Conservation (phyloP, 208 protist species). For the Phytomonas serpens region DNA sequence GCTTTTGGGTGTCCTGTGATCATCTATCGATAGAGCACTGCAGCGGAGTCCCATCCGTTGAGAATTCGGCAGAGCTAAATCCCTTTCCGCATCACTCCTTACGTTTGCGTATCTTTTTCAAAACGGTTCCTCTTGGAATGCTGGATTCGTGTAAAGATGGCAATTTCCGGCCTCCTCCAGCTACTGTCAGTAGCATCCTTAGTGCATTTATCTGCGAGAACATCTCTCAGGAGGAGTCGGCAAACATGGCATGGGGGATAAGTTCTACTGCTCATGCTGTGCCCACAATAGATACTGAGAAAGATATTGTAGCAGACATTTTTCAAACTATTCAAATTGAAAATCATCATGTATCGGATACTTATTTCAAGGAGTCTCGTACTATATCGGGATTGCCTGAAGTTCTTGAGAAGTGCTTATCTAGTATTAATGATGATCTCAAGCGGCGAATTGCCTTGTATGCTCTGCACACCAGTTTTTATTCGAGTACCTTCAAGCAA, state of each 20-base stretch:
- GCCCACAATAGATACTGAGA: neutral
- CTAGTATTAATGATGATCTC: neutral
- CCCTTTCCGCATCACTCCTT: neutral
- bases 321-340: neutral
- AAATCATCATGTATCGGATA: neutral
- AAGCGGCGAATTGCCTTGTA: neutral
- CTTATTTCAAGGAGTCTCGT: neutral
- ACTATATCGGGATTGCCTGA: neutral
- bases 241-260: neutral
- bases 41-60: neutral
- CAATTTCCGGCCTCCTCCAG: slow-evolving; percentile 25
- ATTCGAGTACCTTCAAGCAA: neutral
- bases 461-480: slow-evolving; percentile 10
- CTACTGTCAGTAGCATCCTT: slow-evolving; percentile 36
- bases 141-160: slow-evolving; percentile 25
- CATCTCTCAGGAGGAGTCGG: slow-evolving; percentile 15
- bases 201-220: slow-evolving; percentile 28
- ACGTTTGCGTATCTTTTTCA: slow-evolving; percentile 47
- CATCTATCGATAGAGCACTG: neutral
- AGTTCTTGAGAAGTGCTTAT: neutral
- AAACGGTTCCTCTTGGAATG: slow-evolving; percentile 43
- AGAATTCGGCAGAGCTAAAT: neutral
- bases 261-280: neutral
- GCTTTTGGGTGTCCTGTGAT: neutral
- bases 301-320: neutral